Evolutionary conservation across 805 yeast species (phyloP).

Genomic region (Teunomyces pallodes): DNA sequence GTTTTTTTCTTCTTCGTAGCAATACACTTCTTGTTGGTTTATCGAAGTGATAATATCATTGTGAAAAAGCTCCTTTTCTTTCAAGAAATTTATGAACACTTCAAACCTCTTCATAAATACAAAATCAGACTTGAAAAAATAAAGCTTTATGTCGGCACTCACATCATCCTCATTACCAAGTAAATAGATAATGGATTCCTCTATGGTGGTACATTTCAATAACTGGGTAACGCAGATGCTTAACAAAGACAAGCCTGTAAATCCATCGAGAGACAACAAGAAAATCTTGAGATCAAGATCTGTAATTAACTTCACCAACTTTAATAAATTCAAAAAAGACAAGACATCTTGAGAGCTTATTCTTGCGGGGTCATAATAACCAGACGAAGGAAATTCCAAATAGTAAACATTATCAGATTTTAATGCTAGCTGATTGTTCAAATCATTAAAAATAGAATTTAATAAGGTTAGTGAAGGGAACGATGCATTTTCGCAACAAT

Average conservation of each 20-base stretch:
- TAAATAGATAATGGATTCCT: slow-evolving; percentile 23
- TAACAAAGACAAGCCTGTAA: slow-evolving; percentile 33
- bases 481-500: slow-evolving; percentile 19
- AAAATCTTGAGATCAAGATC: slow-evolving; percentile 21
- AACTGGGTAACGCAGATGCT: slow-evolving; percentile 14
- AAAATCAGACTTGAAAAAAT: slow-evolving; percentile 29
- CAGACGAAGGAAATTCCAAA: slow-evolving; percentile 35
- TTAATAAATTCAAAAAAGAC: slow-evolving; percentile 28
- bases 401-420: slow-evolving; percentile 13
- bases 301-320: slow-evolving; percentile 21
- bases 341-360: slow-evolving; percentile 25
- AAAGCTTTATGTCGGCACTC: slow-evolving; percentile 20
- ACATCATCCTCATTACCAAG: slow-evolving; percentile 8
- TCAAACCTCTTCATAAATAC: slow-evolving; percentile 29
- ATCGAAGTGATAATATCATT: neutral
- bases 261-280: slow-evolving; percentile 37
- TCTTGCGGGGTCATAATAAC: slow-evolving; percentile 18
- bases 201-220: slow-evolving; percentile 15
- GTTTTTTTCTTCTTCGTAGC: slow-evolving; percentile 3
- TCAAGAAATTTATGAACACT: slow-evolving; percentile 24
- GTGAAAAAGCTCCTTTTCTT: slow-evolving; percentile 11
- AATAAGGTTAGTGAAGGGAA: slow-evolving; percentile 15
- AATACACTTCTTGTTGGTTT: slow-evolving; percentile 8
- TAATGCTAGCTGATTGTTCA: slow-evolving; percentile 1
- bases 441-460: slow-evolving; percentile 8